Base-by-base conservation (phyloP, 345 rosid species). In the Euphorbia lathyris region DNA sequence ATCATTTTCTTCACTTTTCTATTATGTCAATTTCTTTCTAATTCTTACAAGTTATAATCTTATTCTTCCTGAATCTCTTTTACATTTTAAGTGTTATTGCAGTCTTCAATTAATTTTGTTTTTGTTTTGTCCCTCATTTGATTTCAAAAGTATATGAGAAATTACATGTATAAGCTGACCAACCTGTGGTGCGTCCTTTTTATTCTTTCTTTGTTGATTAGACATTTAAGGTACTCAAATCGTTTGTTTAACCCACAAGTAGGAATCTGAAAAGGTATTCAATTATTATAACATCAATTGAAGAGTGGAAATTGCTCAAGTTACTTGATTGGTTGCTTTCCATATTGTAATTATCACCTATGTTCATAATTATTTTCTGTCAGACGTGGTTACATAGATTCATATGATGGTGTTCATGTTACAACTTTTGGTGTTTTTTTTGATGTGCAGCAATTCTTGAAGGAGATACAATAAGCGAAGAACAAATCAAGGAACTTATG, bases 381-480 rank as follows among this genome's bases (percentile, higher is more conserved):
- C 5, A 63, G 22, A 27, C 56, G 0, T 34, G 11, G 22, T 59
- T n/a, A n/a, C n/a, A n/a, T 22, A 1, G 5, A 19, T 8, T 5
- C 30, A 26, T 23, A 25, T 45, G 25, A 29, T 43, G 36, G 32
- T 58, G 52, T 69, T 66, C n/a, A n/a, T n/a, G n/a, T n/a, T n/a
- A n/a, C 61, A 13, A 30, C 36, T 47, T 17, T 51, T 25, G 25
- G 9, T 6, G 19, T 10, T 53, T 69, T 74, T 32, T 43, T 74
- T 26, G 34, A 29, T 57, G 25, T 78, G 86, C 87, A 90, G 81
- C 99, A 95, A 84, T 95, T 92, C 76, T 83, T 95, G 85, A 95
- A 95, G 79, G 99, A 95, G 83, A 87, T 95, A 95, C 81, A 95
- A 95, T 63, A 95, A 90, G 83, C 85, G 99, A 53, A 98, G 99